Percentiles rank a stretch among this genome's conserved stretches.
Conservation (phyloP, 2,329 filamentous ascomycete genomes). For the Penicillium sp. region DNA sequence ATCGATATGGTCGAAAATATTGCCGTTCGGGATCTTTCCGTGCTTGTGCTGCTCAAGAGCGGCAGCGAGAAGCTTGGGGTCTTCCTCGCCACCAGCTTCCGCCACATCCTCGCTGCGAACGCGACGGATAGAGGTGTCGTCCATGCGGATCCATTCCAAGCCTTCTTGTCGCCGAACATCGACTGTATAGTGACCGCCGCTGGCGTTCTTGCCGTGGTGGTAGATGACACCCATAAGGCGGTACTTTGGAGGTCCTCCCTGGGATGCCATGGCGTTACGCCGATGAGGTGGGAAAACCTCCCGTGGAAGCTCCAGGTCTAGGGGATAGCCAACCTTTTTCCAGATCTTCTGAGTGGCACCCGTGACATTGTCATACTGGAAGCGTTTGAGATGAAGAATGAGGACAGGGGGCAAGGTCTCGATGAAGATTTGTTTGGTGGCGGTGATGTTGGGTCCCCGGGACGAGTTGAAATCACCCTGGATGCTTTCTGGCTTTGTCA, state of each 20-base stretch:
- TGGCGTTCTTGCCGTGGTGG: slow-evolving; percentile 95
- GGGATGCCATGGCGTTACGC: slow-evolving; percentile 63
- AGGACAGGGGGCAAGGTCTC: slow-evolving; percentile 87
- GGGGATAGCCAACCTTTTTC: slow-evolving; percentile 94
- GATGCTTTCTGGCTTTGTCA: slow-evolving; percentile 80
- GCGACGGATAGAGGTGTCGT: slow-evolving; percentile 86
- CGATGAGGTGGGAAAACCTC: slow-evolving; percentile 81
- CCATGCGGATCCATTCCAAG: slow-evolving; percentile 92
- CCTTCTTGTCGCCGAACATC: slow-evolving; percentile 92
- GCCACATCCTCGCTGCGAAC: slow-evolving; percentile 87
- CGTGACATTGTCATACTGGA: slow-evolving; percentile 86
- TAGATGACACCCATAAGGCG: slow-evolving; percentile 88
- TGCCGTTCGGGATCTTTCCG: slow-evolving; percentile 53
- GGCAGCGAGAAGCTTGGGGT: slow-evolving; percentile 65
- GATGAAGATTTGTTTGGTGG: slow-evolving; percentile 93
- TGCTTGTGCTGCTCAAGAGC: slow-evolving; percentile 67
- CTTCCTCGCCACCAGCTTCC: slow-evolving; percentile 78
- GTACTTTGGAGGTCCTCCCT: slow-evolving; percentile 76
- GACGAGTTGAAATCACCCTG: slow-evolving; percentile 81
- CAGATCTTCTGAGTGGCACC: slow-evolving; percentile 91
- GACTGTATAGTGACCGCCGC: slow-evolving; percentile 96
- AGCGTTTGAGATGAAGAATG: slow-evolving; percentile 93
- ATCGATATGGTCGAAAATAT: slow-evolving; percentile 70
- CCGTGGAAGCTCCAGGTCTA: slow-evolving; percentile 89
- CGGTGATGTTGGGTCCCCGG: slow-evolving; percentile 71